Conservation (phyloP, 768 basidiomycete genomes). For the Fibroporia radiculosa region DNA sequence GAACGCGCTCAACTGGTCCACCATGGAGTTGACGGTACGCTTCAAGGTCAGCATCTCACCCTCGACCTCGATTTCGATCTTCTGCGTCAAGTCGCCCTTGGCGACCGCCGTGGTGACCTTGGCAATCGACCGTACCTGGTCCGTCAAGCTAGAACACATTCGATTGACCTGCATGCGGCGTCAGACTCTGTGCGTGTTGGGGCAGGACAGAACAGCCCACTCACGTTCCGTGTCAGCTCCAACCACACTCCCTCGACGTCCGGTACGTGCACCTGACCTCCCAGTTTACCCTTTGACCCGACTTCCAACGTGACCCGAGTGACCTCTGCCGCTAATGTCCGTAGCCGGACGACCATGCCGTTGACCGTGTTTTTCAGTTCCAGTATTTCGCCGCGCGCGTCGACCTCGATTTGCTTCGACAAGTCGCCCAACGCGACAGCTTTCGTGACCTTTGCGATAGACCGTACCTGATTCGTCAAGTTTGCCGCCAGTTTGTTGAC, state of each 20-base stretch:
- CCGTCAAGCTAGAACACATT: conserved; percentile 76
- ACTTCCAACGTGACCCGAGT: conserved; percentile 81
- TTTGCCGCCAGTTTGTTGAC: conserved; percentile 80
- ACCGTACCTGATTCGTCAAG: conserved; percentile 53
- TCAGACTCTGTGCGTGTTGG: no score
- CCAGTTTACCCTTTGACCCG: conserved; percentile 82
- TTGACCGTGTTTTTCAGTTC: conserved; percentile 64
- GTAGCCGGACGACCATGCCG: conserved; percentile 41
- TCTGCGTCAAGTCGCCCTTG: conserved; percentile 83
- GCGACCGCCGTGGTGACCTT: conserved; percentile 87
- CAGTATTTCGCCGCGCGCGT: conserved; percentile 83
- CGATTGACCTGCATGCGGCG: conserved; percentile 48
- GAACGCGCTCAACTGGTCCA: conserved; percentile 82
- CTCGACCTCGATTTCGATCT: conserved; percentile 86
- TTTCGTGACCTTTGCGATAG: conserved; percentile 56
- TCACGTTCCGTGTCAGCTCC: conserved; percentile 68
- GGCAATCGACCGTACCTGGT: conserved; percentile 78
- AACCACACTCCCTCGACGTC: conserved; percentile 92
- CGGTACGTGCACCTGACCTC: conserved; percentile 81
- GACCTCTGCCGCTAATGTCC: conserved; percentile 74
- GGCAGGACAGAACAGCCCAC: no score
- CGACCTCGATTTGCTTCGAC: conserved; percentile 87
- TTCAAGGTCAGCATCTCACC: conserved; percentile 84
- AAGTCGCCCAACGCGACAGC: conserved; percentile 85
- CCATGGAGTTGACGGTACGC: conserved; percentile 89